A percentile compares a stretch with the other conserved stretches of the same genome.
These are phyloP conservation scores for Lactarius trivialis DNA, from an alignment of 768 basidiomycete genomes.

Conservation along the genomic window DNA sequence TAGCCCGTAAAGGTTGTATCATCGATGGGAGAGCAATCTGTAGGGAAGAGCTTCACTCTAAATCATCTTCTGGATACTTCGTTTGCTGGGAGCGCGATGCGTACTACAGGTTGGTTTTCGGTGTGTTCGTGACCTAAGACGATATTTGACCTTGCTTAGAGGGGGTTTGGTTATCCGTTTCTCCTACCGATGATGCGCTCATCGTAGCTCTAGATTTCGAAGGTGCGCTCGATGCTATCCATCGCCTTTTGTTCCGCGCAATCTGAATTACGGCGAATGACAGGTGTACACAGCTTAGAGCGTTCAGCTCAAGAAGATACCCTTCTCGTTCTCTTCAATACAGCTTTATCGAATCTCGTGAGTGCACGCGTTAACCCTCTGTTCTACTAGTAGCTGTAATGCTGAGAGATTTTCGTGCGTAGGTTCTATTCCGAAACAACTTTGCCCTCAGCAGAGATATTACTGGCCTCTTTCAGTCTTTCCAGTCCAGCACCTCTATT, in stretches of 20 bases:
- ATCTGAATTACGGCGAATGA: neutral
- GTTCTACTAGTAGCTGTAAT: neutral
- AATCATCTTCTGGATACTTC: too few species aligned
- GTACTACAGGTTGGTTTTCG: slow-evolving; percentile 38
- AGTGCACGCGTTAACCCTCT: neutral
- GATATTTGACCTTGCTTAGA: slow-evolving; percentile 27
- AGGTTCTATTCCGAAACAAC: slow-evolving; percentile 54
- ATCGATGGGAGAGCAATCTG: too few species aligned
- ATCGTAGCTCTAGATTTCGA: slow-evolving; percentile 60
- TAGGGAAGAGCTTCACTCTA: too few species aligned
- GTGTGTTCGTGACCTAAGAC: neutral
- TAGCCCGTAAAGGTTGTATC: slow-evolving; percentile 57
- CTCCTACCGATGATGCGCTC: slow-evolving; percentile 30
- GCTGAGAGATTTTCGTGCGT: neutral
- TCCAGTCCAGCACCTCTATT: slow-evolving; percentile 51
- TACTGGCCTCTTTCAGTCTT: too few species aligned
- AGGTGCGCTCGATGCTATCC: slow-evolving; percentile 31
- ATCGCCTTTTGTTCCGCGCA: neutral
- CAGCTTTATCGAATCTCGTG: slow-evolving; percentile 40
- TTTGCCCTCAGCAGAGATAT: slow-evolving; percentile 58
- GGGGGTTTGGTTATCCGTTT: slow-evolving; percentile 62
- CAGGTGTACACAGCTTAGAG: too few species aligned
- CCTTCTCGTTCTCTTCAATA: too few species aligned
- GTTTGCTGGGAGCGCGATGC: too few species aligned
- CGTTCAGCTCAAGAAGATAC: too few species aligned